Evolutionary conservation across 1,284 basidiomycete genomes (phyloP), one percentile per base, ranked within the genome.

Genomic region (Meira miltonrushii): DNA sequence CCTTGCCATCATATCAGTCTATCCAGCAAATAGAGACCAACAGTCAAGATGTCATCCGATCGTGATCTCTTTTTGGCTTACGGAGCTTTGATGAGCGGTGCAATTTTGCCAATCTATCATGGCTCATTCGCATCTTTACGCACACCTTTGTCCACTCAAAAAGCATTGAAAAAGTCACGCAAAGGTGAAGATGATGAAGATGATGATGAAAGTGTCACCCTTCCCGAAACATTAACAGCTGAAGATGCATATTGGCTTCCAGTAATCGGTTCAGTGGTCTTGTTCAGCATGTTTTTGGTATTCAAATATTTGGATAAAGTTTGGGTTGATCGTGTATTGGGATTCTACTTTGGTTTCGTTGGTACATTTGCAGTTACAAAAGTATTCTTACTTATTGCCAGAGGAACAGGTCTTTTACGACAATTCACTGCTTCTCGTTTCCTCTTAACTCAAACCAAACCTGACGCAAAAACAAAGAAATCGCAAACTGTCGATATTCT

Each of bases 271-370:
- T 69, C 66, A 23, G 64, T 58, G 3, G 73, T 72, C 4, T 67
- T 77, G 5, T 65, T 76, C 13, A 61, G 67, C 6, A 62, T 77
- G 39, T 77, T 68, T 43, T 43, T 76, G 19, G 58, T 72, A 39
- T 75, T 76, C 74, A 71, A 72, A 62, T 75, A 71, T 55, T 61
- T 76, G 39, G 68, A 77, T 65, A 71, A 71, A 39, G 56, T 63
- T 38, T 68, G 65, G 37, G 66, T 77, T 53, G 69, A 76, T 57
- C 33, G 69, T 39, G 55, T 77, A 17, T 63, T 77, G 49, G 65
- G 68, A 55, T 65, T 65, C 55, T 77, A 77, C 59, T 77, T 77
- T 68, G 74, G 64, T 46, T 50, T 74, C 21, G 69, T 70, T 2
- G 72, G 75, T 55, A 59, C 60, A 25, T 56, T 70, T 39, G 72